Base-by-base conservation (phyloP, 179 eudicot species). In the Gypsophila paniculata region DNA sequence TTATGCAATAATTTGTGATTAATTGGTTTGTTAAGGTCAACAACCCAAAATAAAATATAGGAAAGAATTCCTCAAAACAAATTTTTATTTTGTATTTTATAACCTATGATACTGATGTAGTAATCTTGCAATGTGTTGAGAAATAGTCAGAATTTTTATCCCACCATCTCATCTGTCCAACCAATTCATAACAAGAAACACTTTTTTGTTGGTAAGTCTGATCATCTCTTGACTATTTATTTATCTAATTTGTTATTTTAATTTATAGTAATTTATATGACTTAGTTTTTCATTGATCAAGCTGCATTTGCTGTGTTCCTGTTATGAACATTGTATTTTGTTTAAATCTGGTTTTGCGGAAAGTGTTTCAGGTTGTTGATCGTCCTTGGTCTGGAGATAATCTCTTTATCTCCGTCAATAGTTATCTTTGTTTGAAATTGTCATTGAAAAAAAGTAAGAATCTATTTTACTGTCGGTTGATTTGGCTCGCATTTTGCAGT, bases 401-500 rank as follows among this genome's bases (percentile, higher is more conserved):
- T 6, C 46, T 1, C 46, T 42, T 9, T 42, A 2, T 42, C 11
- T 42, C 46, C 10, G 46, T 42, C 34, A 29, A 29, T 29, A 29
- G 34, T 29, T 29, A 29, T 29, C 34, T 29, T 4, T 1, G n/a
- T n/a, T n/a, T n/a, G n/a, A n/a, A n/a, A n/a, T n/a, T 4, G 34
- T 29, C 34, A 29, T 29, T 29, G 4, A 29, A 29, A 29, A 29
- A 29, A 29, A 1, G 4, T 29, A 29, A 29, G 15, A 46, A 11
- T 6, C 9, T 4, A 9, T 10, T 13, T 46, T 2, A 11, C 15
- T 46, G 52, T 21, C 10, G 25, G 13, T 57, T 21, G 5, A 57
- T 22, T 57, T 57, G 32, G 51, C 19, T 70, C 61, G n/a, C 21
- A 17, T 13, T 74, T 63, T 66, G 63, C 64, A 53, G 17, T n/a